Conservation (phyloP, 2,329 filamentous ascomycete species). For the Cordyceps farinosa region DNA sequence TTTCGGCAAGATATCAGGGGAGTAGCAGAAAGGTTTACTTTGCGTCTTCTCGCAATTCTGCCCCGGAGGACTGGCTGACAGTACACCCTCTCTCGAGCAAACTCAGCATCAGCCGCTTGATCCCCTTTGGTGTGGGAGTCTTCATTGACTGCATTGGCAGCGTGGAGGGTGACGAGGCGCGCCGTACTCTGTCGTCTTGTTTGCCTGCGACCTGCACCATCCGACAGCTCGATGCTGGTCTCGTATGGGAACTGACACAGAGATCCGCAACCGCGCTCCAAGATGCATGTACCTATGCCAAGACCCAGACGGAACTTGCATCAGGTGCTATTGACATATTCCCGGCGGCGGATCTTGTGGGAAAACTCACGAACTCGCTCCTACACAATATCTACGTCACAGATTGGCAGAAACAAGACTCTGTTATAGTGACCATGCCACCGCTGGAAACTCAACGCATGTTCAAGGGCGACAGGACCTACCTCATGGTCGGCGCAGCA, state of each 20-base stretch:
- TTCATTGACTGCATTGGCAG: background rate
- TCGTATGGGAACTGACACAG: background rate
- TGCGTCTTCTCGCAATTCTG: background rate
- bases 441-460: background rate
- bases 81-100: background rate
- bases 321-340: background rate
- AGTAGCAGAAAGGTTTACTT: background rate
- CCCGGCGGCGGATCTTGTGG: background rate
- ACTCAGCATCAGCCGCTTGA: background rate
- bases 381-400: background rate
- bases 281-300: background rate
- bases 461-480: constrained; percentile 26
- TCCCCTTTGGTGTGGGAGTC: background rate
- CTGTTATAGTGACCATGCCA: background rate
- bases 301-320: background rate
- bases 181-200: background rate
- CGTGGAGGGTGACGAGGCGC: background rate
- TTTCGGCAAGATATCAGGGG: background rate
- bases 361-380: background rate
- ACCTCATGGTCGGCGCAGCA: constrained; percentile 32
- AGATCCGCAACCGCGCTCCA: background rate
- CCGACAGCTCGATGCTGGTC: background rate
- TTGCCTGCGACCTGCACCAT: background rate
- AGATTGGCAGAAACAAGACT: background rate
- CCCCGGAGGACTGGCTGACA: background rate